Evolutionary conservation across 208 protist species (phyloP), one percentile per base, ranked within the genome.

Genomic region (Leishmania tarentolae): DNA sequence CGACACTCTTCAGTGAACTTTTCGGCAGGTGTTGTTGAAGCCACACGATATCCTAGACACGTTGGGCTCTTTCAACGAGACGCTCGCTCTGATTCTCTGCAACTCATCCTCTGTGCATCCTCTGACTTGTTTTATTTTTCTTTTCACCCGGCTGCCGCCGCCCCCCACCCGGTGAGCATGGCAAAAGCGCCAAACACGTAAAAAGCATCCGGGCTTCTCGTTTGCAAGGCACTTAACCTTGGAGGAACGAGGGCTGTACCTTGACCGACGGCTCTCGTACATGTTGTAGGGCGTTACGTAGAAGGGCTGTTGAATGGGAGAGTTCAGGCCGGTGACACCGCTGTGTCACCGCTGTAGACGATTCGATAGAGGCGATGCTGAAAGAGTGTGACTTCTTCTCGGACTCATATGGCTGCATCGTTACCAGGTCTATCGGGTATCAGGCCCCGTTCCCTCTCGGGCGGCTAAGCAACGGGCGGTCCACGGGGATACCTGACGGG

Each of bases 321-420:
- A 19, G 24, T 3, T 37, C 24, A 44, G 52, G 44, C 40, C 1
- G 8, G 28, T 73, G 44, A 9, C 24, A 21, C 11, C 9, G 28
- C 19, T 44, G 42, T 73, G 21, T 31, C 11, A 3, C 44, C 44
- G 0, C n/a, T 31, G 42, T 53, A 52, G 50, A 76, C 46, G 19
- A n/a, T 3, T 31, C 7, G 7, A 31, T 61, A 59, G 15, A 31
- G 42, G 76, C 42, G 31, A 85, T 84, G 82, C 47, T 73, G 28
- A 83, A 77, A 40, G 79, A 88, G 21, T 89, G 86, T 31, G 90
- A 93, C 68, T 68, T 82, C n/a, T 93, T 93, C 83, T 83, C 82
- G 7, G 88, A 91, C 56, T 81, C 84, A 28, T 93, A 89, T 78
- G 84, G 83, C 74, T 93, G 90, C 71, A 80, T 90, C 69, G 83